Evolutionary conservation across 441 rosid genomes (phyloP).

Genomic region (Arabidopsis lyrata): DNA sequence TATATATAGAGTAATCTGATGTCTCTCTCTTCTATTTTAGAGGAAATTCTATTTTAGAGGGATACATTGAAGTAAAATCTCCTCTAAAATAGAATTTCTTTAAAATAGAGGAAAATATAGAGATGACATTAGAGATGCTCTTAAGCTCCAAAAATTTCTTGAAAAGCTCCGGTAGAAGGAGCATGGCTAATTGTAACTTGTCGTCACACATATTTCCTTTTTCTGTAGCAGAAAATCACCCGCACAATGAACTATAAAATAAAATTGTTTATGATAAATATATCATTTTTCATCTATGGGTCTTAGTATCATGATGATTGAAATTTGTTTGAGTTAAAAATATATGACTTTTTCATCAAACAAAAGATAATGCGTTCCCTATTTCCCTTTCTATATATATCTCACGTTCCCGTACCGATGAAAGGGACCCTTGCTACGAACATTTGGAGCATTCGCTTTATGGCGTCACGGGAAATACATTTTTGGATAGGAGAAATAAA

Average conservation of each 20-base stretch:
- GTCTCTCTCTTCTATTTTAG: too few relatives aligned
- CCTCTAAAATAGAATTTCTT: too few relatives aligned
- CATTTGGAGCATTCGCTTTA: conserved; percentile 37
- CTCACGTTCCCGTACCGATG: conserved; percentile 17
- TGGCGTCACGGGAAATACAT: conserved; percentile 42
- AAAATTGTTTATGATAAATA: too few relatives aligned
- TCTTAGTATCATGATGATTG: too few relatives aligned
- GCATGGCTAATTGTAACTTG: too few relatives aligned
- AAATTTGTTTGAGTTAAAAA: too few relatives aligned
- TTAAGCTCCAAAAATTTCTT: too few relatives aligned
- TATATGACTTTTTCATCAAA: background rate
- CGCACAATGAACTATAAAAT: background rate
- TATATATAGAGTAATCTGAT: too few relatives aligned
- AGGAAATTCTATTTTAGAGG: too few relatives aligned
- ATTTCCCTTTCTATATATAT: background rate
- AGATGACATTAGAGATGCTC: too few relatives aligned
- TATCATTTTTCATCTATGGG: background rate
- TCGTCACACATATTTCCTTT: background rate
- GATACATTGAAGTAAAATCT: too few relatives aligned
- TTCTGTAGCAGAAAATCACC: background rate
- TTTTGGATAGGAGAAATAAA: conserved; percentile 28
- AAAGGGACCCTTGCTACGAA: conserved; percentile 18
- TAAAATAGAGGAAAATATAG: too few relatives aligned
- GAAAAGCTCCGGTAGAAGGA: background rate
- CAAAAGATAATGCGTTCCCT: background rate